Evolutionary conservation across 257 asterid species (phyloP).

Genomic region (Penstemon newberryi): DNA sequence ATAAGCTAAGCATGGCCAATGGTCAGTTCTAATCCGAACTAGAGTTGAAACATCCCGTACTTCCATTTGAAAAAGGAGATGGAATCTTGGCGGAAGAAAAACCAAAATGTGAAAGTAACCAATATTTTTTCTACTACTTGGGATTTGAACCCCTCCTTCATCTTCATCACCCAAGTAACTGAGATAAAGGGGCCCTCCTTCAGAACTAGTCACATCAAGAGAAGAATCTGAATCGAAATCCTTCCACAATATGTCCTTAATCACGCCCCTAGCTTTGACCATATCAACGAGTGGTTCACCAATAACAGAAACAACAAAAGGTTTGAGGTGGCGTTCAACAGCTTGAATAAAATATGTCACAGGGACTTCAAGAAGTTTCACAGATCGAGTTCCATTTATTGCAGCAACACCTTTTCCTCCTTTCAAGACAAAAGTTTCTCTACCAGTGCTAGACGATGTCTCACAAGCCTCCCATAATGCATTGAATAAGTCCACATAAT

Average conservation of each 20-base stretch:
- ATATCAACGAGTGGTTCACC: slow-evolving; percentile 72
- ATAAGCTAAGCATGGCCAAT: slow-evolving; percentile 97
- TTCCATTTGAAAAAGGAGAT: slow-evolving; percentile 93
- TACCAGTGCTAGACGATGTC: slow-evolving; percentile 71
- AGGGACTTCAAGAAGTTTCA: slow-evolving; percentile 79
- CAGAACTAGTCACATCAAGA: slow-evolving; percentile 40
- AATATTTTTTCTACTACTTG: slow-evolving; percentile 42
- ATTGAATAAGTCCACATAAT: slow-evolving; percentile 59
- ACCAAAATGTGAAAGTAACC: slow-evolving; percentile 70
- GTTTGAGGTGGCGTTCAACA: slow-evolving; percentile 67
- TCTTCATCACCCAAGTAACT: slow-evolving; percentile 64
- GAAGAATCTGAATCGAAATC: slow-evolving; percentile 45
- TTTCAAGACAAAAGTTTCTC: slow-evolving; percentile 75
- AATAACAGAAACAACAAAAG: slow-evolving; percentile 75
- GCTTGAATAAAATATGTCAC: slow-evolving; percentile 53
- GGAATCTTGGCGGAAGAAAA: slow-evolving; percentile 94
- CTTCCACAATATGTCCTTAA: slow-evolving; percentile 60
- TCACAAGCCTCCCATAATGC: slow-evolving; percentile 98
- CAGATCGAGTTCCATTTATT: slow-evolving; percentile 78
- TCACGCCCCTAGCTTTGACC: slow-evolving; percentile 60
- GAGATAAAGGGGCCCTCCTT: slow-evolving; percentile 70
- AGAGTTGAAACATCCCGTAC: slow-evolving; percentile 67
- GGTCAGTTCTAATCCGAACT: slow-evolving; percentile 89
- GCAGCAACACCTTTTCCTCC: slow-evolving; percentile 92
- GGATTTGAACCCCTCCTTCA: slow-evolving; percentile 38